phyloP scores from a whole-genome alignment of 345 rosid species.

The Raphanus raphanistrum region DNA sequence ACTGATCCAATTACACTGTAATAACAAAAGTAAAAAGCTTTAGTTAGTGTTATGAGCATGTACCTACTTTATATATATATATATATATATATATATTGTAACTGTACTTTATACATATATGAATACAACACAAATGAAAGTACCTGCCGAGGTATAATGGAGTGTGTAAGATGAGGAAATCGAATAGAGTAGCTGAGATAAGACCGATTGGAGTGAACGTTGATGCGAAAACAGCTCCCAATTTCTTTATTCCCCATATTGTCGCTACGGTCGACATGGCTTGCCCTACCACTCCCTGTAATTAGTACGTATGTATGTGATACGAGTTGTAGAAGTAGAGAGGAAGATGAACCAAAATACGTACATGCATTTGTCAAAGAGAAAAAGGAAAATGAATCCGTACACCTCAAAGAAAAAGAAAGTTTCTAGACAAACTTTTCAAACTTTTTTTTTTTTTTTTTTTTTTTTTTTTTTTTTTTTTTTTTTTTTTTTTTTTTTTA shows the following conservation, averaged over 20 bases:
- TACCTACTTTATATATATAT: neutral
- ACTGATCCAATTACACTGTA: constrained; percentile 69
- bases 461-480: too few species aligned
- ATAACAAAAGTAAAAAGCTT: neutral
- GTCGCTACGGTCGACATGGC: constrained; percentile 71
- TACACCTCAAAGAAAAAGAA: neutral
- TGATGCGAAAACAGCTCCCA: constrained; percentile 73
- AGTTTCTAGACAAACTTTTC: neutral
- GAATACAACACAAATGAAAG: neutral
- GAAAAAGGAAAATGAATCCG: neutral
- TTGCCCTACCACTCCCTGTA: constrained; percentile 62
- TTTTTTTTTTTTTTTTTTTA: too few species aligned
- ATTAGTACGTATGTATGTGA: neutral
- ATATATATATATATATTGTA: too few species aligned
- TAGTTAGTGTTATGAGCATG: neutral
- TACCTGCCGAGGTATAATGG: constrained; percentile 70
- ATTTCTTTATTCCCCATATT: constrained; percentile 72
- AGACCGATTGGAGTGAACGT: constrained; percentile 63
- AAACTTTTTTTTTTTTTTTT: too few species aligned
- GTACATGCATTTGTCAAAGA: too few species aligned
- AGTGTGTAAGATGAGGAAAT: constrained; percentile 60
- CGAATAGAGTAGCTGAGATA: constrained; percentile 58
- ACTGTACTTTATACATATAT: neutral
- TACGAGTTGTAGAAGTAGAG: neutral
- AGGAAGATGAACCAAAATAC: neutral